These are phyloP conservation scores for Colletotrichum cordylinicola DNA, from an alignment of 2,329 filamentous ascomycete species.

Conservation along the genomic window DNA sequence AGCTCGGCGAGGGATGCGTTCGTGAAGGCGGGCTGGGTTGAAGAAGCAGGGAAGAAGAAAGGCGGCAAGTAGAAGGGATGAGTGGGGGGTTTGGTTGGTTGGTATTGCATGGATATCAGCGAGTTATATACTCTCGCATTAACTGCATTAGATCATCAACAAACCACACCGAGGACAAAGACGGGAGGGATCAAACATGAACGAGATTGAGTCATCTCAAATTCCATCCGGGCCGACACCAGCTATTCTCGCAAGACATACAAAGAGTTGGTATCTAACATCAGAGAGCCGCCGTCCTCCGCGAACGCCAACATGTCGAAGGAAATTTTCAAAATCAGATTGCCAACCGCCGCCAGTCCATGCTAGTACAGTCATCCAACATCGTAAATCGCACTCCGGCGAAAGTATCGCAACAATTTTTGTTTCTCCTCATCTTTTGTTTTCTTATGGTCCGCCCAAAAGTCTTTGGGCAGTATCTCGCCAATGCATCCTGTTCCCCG, in stretches of 20 bases:
- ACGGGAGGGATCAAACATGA: background rate
- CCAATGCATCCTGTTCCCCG: background rate
- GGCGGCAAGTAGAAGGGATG: slow-evolving; percentile 19
- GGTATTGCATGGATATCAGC: background rate
- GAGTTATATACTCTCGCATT: background rate
- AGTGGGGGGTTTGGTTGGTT: too few species aligned
- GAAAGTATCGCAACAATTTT: background rate
- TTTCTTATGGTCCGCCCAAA: background rate
- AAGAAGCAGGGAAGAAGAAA: slow-evolving; percentile 58
- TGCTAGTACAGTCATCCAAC: slow-evolving; percentile 14
- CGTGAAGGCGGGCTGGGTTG: slow-evolving; percentile 75
- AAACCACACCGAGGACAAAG: background rate
- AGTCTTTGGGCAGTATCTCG: background rate
- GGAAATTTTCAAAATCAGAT: slow-evolving; percentile 9
- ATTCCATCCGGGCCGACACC: background rate
- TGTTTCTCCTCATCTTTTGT: background rate
- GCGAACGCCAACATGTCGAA: slow-evolving; percentile 12
- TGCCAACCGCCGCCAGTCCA: slow-evolving; percentile 15
- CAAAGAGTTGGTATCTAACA: slow-evolving; percentile 22
- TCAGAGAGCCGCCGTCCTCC: slow-evolving; percentile 9
- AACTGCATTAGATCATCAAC: background rate
- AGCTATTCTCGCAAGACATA: slow-evolving; percentile 5
- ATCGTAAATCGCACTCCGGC: background rate
- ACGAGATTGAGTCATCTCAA: background rate
- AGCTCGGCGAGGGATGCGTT: slow-evolving; percentile 83